A percentile compares a stretch with the other conserved stretches of the same genome.
These are phyloP conservation scores for Trichosporon ovoides DNA, from an alignment of 1,284 basidiomycete species.

Conservation along the genomic window DNA sequence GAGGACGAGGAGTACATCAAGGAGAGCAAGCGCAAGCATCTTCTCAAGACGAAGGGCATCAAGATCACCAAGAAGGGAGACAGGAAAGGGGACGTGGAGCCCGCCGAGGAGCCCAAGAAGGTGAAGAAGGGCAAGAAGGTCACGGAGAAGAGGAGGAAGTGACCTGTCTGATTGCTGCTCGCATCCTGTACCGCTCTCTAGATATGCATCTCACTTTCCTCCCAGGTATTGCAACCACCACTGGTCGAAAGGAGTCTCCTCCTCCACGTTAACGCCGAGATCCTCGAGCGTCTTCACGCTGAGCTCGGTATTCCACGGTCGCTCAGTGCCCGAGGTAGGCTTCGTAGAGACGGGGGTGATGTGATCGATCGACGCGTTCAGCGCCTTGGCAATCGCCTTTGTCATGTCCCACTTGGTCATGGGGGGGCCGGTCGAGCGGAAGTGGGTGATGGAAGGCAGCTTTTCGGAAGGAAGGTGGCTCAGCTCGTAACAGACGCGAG, in stretches of 20 bases:
- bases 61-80: slow-evolving; percentile 36
- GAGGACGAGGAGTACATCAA: slow-evolving; percentile 47
- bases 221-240: slow-evolving; percentile 42
- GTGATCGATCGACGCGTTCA: slow-evolving; percentile 39
- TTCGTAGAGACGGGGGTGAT: slow-evolving; percentile 34
- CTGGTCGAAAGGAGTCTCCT: slow-evolving; percentile 32
- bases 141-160: slow-evolving; percentile 29
- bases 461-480: slow-evolving; percentile 27
- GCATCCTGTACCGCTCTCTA: slow-evolving; percentile 7
- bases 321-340: slow-evolving; percentile 33
- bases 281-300: slow-evolving; percentile 33
- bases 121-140: slow-evolving; percentile 38
- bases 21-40: slow-evolving; percentile 48
- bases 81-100: not conserved
- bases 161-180: not conserved
- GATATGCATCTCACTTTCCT: slow-evolving; percentile 1
- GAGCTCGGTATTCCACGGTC: slow-evolving; percentile 47
- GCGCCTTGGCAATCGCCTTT: slow-evolving; percentile 37
- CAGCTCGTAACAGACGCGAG: slow-evolving; percentile 48
- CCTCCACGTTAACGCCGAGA: slow-evolving; percentile 36
- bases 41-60: slow-evolving; percentile 51
- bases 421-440: slow-evolving; percentile 46
- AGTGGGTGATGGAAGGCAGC: slow-evolving; percentile 49
- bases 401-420: slow-evolving; percentile 54
- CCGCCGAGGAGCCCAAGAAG: slow-evolving; percentile 26